These are phyloP conservation scores for Ophiostoma tasmaniense DNA, from an alignment of 2,329 filamentous ascomycete species.

Conservation along the genomic window DNA sequence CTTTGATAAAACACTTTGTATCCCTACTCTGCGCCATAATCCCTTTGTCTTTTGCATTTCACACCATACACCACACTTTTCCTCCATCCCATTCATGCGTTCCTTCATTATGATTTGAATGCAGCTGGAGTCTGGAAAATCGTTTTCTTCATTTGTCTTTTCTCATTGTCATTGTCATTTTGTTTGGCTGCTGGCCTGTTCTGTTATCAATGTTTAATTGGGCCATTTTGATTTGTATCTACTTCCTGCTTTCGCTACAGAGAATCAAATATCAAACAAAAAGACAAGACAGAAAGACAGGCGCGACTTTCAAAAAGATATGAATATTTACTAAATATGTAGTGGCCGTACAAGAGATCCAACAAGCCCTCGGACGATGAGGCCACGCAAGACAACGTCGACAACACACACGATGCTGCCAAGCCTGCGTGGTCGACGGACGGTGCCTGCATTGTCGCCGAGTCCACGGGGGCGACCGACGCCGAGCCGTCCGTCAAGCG, in stretches of 20 bases:
- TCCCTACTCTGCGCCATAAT: neutral
- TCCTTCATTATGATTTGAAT: neutral
- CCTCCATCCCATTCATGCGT: neutral
- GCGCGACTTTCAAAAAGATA: neutral
- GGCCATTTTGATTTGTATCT: constrained; percentile 21
- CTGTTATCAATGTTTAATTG: constrained; percentile 16
- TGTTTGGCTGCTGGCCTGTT: neutral
- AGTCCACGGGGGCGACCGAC: constrained; percentile 7
- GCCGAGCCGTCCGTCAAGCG: constrained; percentile 22
- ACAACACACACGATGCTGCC: constrained; percentile 59
- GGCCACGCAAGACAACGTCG: constrained; percentile 48
- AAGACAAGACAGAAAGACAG: constrained; percentile 6
- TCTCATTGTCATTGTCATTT: neutral
- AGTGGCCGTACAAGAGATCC: constrained; percentile 84
- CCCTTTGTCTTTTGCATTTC: neutral
- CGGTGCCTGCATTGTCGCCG: constrained; percentile 47
- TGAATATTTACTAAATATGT: constrained; percentile 39
- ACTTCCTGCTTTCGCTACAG: constrained; percentile 24
- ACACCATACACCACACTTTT: neutral
- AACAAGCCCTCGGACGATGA: constrained; percentile 59
- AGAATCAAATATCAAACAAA: constrained; percentile 5
- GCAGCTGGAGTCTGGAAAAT: constrained; percentile 4
- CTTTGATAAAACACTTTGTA: neutral
- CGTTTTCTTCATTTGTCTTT: neutral
- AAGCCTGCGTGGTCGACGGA: constrained; percentile 73